phyloP scores from a whole-genome alignment of 441 rosid genomes.

The Erodium trifolium region DNA sequence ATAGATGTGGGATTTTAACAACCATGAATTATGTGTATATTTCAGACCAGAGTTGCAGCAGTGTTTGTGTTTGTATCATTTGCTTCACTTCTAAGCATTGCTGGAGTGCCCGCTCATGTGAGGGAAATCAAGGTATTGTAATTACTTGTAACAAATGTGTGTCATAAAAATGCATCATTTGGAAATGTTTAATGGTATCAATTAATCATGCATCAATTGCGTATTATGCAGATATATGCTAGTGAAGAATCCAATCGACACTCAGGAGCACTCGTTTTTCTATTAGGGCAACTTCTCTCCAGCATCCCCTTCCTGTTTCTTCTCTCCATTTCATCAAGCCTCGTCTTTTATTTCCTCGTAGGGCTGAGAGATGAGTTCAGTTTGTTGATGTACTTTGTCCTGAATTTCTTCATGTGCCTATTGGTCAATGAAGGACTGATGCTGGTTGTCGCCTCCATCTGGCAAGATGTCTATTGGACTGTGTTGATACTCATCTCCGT shows the following conservation, averaged over 20 bases:
- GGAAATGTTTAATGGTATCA: background rate
- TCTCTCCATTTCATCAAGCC: conserved; percentile 90
- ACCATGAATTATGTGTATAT: conserved; percentile 13
- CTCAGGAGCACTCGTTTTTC: conserved; percentile 82
- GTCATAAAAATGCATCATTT: background rate
- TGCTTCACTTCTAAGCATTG: conserved; percentile 75
- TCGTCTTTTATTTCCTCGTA: conserved; percentile 83
- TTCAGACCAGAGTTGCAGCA: conserved; percentile 88
- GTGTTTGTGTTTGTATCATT: conserved; percentile 78
- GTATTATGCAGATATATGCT: conserved; percentile 51
- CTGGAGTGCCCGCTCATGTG: conserved; percentile 64
- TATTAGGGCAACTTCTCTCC: conserved; percentile 84
- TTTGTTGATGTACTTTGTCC: conserved; percentile 95
- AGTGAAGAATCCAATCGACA: conserved; percentile 84
- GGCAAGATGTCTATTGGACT: conserved; percentile 78
- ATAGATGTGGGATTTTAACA: background rate
- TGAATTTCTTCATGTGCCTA: conserved; percentile 87
- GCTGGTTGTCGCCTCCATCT: conserved; percentile 56
- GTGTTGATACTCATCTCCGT: conserved; percentile 48
- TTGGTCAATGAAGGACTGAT: conserved; percentile 84
- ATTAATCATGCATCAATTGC: background rate
- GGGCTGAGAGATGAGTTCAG: conserved; percentile 87
- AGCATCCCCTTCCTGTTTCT: conserved; percentile 97
- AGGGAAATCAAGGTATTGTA: conserved; percentile 72
- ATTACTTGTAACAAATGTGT: background rate